Conservation (phyloP, 2,329 filamentous ascomycete species). For the Aspergillus awamori region DNA sequence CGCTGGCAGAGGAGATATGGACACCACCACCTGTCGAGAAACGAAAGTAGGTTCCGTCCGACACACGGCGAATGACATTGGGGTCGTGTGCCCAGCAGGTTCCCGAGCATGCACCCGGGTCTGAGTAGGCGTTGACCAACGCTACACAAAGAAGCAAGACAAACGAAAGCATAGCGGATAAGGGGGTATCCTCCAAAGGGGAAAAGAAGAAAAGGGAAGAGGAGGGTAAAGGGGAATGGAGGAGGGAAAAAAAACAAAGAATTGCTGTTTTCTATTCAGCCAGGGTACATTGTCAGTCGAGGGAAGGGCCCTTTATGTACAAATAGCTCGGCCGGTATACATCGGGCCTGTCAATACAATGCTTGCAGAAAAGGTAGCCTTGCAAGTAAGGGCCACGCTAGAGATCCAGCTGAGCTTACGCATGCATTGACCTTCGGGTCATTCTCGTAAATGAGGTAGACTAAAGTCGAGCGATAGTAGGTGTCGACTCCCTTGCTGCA, state of each 20-base stretch:
- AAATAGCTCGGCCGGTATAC: not conserved
- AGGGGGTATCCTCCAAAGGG: not conserved
- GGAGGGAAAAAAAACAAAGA: not conserved
- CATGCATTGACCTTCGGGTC: conserved; percentile 12
- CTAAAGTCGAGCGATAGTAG: not conserved
- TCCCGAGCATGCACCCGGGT: conserved; percentile 36
- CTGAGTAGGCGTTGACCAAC: conserved; percentile 32
- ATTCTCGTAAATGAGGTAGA: not conserved
- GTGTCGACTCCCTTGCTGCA: conserved; percentile 10
- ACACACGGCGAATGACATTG: conserved; percentile 50
- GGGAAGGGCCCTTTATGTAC: conserved; percentile 7
- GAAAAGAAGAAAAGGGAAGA: not conserved
- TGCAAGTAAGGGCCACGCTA: conserved; percentile 4
- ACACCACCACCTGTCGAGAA: conserved; percentile 58
- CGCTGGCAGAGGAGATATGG: conserved; percentile 49
- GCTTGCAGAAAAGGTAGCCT: conserved; percentile 4
- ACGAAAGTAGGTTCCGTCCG: conserved; percentile 57
- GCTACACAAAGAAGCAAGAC: conserved; percentile 16
- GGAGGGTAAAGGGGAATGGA: not conserved
- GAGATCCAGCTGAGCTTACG: conserved; percentile 9
- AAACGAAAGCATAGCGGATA: conserved; percentile 1
- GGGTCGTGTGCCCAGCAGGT: conserved; percentile 52
- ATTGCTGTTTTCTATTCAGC: conserved; percentile 3
- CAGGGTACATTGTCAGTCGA: conserved; percentile 3
- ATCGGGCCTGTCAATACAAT: conserved; percentile 3